Percentiles rank a stretch among this genome's conserved stretches.
Conservation (phyloP, 768 basidiomycete species). For the Termitomyces sp. region DNA sequence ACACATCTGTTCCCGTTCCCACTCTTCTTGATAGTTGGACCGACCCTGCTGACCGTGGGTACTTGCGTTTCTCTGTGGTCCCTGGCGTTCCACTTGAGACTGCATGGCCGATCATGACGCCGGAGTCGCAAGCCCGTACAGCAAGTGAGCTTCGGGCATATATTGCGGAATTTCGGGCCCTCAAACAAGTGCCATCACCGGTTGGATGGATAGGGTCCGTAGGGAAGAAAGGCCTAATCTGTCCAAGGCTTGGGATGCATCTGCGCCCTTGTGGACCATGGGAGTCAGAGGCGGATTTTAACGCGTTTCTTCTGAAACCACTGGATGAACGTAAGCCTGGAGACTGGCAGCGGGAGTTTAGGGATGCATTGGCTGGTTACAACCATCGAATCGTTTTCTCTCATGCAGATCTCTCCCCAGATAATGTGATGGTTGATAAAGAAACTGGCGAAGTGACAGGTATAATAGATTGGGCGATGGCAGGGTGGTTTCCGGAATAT, state of each 20-base stretch:
- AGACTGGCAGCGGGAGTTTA: not conserved
- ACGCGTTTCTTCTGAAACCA: not conserved
- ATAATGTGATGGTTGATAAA: not conserved
- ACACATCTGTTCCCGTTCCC: not conserved
- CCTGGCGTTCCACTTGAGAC: not conserved
- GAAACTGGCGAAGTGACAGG: constrained; percentile 10
- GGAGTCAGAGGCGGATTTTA: not conserved
- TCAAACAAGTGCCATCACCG: not conserved
- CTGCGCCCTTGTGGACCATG: not conserved
- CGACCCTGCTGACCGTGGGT: not conserved
- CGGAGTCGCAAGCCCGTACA: not conserved
- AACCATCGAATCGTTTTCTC: constrained; percentile 1
- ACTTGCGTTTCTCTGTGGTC: not conserved
- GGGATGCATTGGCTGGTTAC: not conserved
- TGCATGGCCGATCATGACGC: not conserved
- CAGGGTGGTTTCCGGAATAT: constrained; percentile 15
- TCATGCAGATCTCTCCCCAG: not conserved
- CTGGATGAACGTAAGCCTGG: not conserved
- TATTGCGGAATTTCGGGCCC: not conserved
- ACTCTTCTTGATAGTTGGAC: not conserved
- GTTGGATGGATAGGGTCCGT: not conserved
- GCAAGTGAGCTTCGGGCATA: not conserved
- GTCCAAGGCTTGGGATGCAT: not conserved
- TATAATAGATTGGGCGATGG: constrained; percentile 16
- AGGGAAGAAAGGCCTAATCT: not conserved